Evolutionary conservation across 805 yeast species (phyloP).

Genomic region (Wickerhamomyces silvicola): DNA sequence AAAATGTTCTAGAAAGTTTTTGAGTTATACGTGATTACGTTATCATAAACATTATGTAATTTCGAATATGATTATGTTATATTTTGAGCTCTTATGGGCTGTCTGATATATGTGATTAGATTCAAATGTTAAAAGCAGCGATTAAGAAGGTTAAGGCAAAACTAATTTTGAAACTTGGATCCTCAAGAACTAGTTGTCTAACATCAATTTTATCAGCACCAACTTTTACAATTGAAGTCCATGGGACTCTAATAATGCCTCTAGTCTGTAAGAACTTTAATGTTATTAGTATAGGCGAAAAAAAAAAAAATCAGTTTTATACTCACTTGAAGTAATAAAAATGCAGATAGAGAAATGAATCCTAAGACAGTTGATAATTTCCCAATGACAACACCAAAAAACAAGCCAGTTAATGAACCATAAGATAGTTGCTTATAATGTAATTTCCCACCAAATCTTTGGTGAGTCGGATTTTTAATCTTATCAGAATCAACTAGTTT

Average conservation of each 20-base stretch:
- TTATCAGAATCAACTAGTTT: constrained; percentile 4
- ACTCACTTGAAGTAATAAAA: constrained; percentile 24
- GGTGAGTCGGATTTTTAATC: constrained; percentile 7
- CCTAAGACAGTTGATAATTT: constrained; percentile 50
- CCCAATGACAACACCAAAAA: constrained; percentile 52
- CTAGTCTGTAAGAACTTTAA: constrained; percentile 50
- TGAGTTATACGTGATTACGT: too few species aligned
- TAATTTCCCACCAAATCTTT: constrained; percentile 37
- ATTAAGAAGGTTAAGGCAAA: constrained; percentile 50
- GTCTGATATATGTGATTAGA: background rate
- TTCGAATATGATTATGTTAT: too few species aligned
- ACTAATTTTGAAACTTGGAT: constrained; percentile 54
- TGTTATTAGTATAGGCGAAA: background rate
- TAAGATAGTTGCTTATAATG: constrained; percentile 53
- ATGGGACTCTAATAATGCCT: constrained; percentile 41
- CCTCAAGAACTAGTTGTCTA: constrained; percentile 45
- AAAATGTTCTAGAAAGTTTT: constrained; percentile 4
- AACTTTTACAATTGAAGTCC: constrained; percentile 29
- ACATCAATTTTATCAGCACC: constrained; percentile 39
- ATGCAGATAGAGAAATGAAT: constrained; percentile 40
- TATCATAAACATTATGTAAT: too few species aligned
- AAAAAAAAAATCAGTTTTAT: background rate
- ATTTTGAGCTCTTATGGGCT: background rate
- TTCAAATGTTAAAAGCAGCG: constrained; percentile 46
- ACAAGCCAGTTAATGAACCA: constrained; percentile 55